Base-by-base conservation (phyloP, 768 basidiomycete species). In the Pulveroboletus ravenelii region DNA sequence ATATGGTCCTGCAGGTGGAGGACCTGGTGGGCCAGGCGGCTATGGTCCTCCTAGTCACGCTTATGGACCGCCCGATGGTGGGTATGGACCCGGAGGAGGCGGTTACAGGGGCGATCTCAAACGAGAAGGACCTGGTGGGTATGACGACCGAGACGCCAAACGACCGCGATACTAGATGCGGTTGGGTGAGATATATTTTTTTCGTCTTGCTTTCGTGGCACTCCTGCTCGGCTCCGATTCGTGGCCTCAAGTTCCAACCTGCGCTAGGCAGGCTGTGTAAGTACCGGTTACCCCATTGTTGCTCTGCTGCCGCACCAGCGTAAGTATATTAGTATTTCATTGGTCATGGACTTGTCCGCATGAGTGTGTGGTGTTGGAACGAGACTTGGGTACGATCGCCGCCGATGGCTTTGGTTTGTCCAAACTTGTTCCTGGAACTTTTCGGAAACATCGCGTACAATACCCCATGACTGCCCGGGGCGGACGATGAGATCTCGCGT, bases 131-230 rank as follows among this genome's bases (percentile, higher is more conserved):
- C 78, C 84, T 47, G 82, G 84, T 72, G 84, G 84, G 69, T 87
- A 78, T 69, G 89, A 91, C 63, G 89, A 91, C 68, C 80, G 89
- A 58, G 89, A 90, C 58, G 61, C 76, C 31, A 92, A 92, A 71
- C 85, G 89, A 64, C 83, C 85, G 62, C 80, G 89, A 63, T 89
- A 87, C 70, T 91, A 81, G 77, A 58, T 62, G 68, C 62, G 66
- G 65, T 67, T 59, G 63, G 63, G 64, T 65, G 65, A 60, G 63
- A 71, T 57, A 62, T 59, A 47, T 65, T 62, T 60, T 50, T 51
- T 62, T 53, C 23, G 57, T 51, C 42, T 56, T 59, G 48, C 47
- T 64, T 64, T 53, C 54, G n/a, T 51, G 35, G 46, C 50, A 40
- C 61, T 63, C 53, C 52, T 36, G 52, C 37, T 56, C 54, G 39